Conservation (phyloP, 257 asterid genomes). For the Mitragyna speciosa region DNA sequence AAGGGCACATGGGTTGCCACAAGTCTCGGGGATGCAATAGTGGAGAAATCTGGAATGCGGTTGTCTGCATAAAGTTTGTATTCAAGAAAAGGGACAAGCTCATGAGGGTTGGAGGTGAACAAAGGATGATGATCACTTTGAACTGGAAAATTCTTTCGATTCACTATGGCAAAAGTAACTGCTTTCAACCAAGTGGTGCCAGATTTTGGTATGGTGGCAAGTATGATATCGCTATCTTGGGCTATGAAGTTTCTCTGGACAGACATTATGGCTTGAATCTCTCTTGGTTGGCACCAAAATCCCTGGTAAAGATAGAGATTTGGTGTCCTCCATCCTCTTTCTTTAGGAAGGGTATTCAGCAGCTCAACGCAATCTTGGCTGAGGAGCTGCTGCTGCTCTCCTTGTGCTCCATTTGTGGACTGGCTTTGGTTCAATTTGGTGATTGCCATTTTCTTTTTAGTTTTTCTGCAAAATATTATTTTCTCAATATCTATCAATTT, state of each 20-base stretch:
- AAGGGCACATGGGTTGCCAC: constrained; percentile 46
- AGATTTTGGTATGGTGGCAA: constrained; percentile 51
- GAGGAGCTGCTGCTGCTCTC: constrained; percentile 18
- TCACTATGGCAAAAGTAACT: constrained; percentile 31
- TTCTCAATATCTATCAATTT: no score
- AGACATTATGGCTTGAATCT: constrained; percentile 34
- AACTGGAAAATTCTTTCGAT: constrained; percentile 18
- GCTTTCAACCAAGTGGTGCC: constrained; percentile 65
- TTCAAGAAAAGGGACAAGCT: constrained; percentile 50
- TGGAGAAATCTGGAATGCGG: constrained; percentile 31
- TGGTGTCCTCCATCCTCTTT: constrained; percentile 52
- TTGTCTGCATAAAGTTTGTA: constrained; percentile 32
- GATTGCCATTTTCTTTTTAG: not conserved
- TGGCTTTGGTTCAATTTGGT: constrained; percentile 13
- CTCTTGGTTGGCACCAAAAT: constrained; percentile 54
- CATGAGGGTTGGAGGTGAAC: constrained; percentile 47
- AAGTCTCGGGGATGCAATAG: constrained; percentile 34
- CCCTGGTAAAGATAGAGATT: constrained; percentile 36
- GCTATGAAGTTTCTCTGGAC: constrained; percentile 22
- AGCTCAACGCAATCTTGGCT: constrained; percentile 35
- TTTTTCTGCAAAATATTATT: no score
- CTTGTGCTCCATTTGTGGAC: not conserved
- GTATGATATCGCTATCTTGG: constrained; percentile 34
- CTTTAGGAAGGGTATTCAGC: constrained; percentile 46
- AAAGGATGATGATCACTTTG: constrained; percentile 27